Percentiles rank a stretch among this genome's conserved stretches.
Conservation (phyloP, 164 flowering plant species). For the Kalanchoe fedtschenkoi region DNA sequence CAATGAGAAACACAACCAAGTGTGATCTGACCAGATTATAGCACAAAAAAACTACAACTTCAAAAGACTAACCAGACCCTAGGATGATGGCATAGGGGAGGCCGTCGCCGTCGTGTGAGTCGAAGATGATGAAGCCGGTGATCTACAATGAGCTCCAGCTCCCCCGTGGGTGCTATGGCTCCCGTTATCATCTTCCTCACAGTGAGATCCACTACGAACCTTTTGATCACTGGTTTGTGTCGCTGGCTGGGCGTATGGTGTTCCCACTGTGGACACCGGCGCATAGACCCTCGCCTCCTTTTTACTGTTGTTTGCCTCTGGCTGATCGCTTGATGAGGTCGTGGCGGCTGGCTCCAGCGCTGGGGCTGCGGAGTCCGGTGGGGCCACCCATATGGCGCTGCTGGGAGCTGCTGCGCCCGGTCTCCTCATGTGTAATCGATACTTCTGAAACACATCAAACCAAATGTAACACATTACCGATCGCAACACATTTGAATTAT, state of each 20-base stretch:
- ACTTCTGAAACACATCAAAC: constrained; percentile 40
- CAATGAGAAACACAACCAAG: not conserved
- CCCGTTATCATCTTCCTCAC: constrained; percentile 26
- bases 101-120: constrained; percentile 24
- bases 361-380: constrained; percentile 29
- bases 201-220: constrained; percentile 13
- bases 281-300: constrained; percentile 21
- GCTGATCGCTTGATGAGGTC: constrained; percentile 15
- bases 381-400: constrained; percentile 55
- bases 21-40: not conserved
- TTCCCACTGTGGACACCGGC: constrained; percentile 21
- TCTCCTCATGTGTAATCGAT: constrained; percentile 62
- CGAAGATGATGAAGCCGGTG: constrained; percentile 47
- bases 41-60: not conserved
- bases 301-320: not conserved
- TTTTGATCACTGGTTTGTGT: constrained; percentile 11
- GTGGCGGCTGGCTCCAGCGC: constrained; percentile 16
- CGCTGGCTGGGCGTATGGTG: constrained; percentile 14
- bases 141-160: constrained; percentile 16
- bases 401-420: constrained; percentile 31
- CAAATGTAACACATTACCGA: not conserved
- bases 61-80: not conserved
- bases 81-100: too few relatives aligned
- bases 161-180: constrained; percentile 19
- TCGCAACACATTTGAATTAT: not conserved